These are phyloP conservation scores for Pestalotiopsis sp. DNA, from an alignment of 2,329 filamentous ascomycete species.

Conservation along the genomic window DNA sequence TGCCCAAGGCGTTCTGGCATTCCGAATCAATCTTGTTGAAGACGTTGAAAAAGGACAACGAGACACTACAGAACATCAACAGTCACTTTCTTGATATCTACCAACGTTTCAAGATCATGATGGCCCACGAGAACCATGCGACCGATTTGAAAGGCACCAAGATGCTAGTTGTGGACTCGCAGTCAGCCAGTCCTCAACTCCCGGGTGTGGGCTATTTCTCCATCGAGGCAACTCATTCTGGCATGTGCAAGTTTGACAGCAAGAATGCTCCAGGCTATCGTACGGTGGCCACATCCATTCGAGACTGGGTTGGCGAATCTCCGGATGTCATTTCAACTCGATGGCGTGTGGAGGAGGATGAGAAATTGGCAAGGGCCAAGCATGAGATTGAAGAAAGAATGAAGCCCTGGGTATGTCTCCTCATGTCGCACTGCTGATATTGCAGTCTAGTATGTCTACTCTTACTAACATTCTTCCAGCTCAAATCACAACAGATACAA, in stretches of 20 bases:
- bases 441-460: background rate
- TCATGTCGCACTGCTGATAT: background rate
- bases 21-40: constrained; percentile 69
- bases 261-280: constrained; percentile 67
- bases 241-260: constrained; percentile 49
- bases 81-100: constrained; percentile 73
- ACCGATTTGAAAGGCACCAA: constrained; percentile 69
- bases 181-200: constrained; percentile 69
- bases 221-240: constrained; percentile 47
- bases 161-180: constrained; percentile 68
- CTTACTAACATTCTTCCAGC: constrained; percentile 18
- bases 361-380: constrained; percentile 45
- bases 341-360: constrained; percentile 64
- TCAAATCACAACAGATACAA: constrained; percentile 30
- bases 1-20: constrained; percentile 69
- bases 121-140: constrained; percentile 76
- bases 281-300: constrained; percentile 51
- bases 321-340: constrained; percentile 56
- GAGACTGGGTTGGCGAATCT: constrained; percentile 57
- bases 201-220: constrained; percentile 73
- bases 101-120: constrained; percentile 72
- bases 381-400: constrained; percentile 50
- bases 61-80: constrained; percentile 76
- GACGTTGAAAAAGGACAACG: constrained; percentile 74
- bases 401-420: constrained; percentile 40